These are phyloP conservation scores for Arxiozyma telluris DNA, from an alignment of 1,139 yeast species.

Conservation along the genomic window DNA sequence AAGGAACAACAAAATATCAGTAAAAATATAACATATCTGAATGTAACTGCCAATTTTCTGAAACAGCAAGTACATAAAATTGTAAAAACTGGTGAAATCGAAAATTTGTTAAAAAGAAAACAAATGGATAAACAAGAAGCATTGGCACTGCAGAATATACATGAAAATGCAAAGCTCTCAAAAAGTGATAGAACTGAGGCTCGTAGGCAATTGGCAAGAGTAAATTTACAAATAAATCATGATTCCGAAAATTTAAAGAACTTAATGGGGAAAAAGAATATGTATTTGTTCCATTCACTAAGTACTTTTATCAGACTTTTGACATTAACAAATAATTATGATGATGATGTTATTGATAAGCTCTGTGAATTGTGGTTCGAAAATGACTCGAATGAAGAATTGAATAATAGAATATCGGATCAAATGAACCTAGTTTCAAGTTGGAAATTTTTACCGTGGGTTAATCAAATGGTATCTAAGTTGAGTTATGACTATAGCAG, in stretches of 20 bases:
- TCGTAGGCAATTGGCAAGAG: slow-evolving; percentile 41
- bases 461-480: slow-evolving; percentile 73
- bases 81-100: slow-evolving; percentile 38
- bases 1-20: slow-evolving; percentile 33
- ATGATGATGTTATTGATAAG: slow-evolving; percentile 58
- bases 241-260: slow-evolving; percentile 43
- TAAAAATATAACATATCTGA: slow-evolving; percentile 38
- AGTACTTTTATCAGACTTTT: slow-evolving; percentile 52
- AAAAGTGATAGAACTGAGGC: slow-evolving; percentile 43
- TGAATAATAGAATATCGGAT: slow-evolving; percentile 34
- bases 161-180: slow-evolving; percentile 34
- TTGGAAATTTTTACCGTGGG: slow-evolving; percentile 65
- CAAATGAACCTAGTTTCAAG: slow-evolving; percentile 42
- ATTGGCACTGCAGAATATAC: slow-evolving; percentile 40
- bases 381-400: slow-evolving; percentile 37
- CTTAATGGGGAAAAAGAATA: slow-evolving; percentile 33
- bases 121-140: slow-evolving; percentile 38
- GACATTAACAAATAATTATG: slow-evolving; percentile 37
- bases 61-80: slow-evolving; percentile 51
- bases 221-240: slow-evolving; percentile 39
- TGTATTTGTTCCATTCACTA: slow-evolving; percentile 49
- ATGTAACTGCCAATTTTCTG: slow-evolving; percentile 66
- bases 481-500: slow-evolving; percentile 39
- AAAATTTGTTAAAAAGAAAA: slow-evolving; percentile 36
- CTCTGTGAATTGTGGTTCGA: slow-evolving; percentile 86